Evolutionary conservation across 176 grass and related monocot species (phyloP), one percentile per base, ranked within the genome.

Genomic region (Puccinellia tenuiflora): DNA sequence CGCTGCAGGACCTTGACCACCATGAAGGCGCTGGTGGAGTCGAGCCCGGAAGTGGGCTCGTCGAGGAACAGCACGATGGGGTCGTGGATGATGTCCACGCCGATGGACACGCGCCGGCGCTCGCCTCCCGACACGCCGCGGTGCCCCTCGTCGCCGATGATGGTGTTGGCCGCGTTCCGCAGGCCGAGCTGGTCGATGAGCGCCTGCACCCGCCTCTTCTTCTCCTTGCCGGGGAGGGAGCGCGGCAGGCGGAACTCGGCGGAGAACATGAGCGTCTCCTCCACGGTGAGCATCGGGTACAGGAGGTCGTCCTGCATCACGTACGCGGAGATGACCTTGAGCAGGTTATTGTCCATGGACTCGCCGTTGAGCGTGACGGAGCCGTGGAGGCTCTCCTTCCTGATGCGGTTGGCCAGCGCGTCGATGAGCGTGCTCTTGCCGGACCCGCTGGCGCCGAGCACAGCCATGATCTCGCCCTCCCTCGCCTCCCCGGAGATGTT

Each of bases 1-100:
- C 85, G 70, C 88, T 98, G 93, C 30, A 98, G 87, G 35, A 98
- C 96, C 53, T 88, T 86, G 9, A 95, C 93, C 53, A 98, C 96
- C 96, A 98, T 98, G 89, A 93, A 98, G 11, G 96, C 96, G 84
- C 96, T 98, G 76, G 96, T 98, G 47, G 96, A 98, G 89, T 98
- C 96, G 14, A 98, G 92, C 48, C 96, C 96, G 15, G 96, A 98
- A 61, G 96, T 98, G 31, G 96, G 96, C 83, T 98, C 96, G 74
- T 98, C 96, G 46, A 98, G 92, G 85, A 98, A 98, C 52, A 98
- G 92, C 1, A 95, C 69, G 82, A 98, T 98, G 20, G 96, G 96
- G 68, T 98, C 92, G 47, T 98, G 96, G 84, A 98, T 93, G 88
- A 98, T 98, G 91, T 98, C 92, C 1, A 91, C 90, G 51, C 96